A percentile compares a stretch with the other conserved stretches of the same genome.
These are phyloP conservation scores for Galerina marginata DNA, from an alignment of 768 basidiomycete species.

Conservation along the genomic window DNA sequence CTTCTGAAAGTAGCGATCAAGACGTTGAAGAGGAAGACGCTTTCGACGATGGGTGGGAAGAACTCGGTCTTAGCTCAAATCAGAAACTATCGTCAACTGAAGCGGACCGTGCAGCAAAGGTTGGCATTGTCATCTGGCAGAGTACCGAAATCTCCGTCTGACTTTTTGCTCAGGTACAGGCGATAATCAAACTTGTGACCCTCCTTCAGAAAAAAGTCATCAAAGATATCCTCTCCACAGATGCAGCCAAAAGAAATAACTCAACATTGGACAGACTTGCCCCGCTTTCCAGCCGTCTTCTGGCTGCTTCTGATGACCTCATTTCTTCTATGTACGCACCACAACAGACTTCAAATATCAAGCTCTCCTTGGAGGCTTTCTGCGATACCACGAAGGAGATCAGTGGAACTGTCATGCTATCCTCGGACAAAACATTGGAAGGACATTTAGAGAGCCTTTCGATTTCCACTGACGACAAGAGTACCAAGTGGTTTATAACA, in stretches of 20 bases:
- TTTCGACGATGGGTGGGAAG: conserved; percentile 68
- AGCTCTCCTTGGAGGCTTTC: conserved; percentile 43
- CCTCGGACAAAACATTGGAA: conserved; percentile 31
- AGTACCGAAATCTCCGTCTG: conserved; percentile 4
- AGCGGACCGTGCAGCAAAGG: conserved; percentile 64
- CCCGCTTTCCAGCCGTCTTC: conserved; percentile 52
- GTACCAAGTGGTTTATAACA: conserved; percentile 64
- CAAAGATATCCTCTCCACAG: conserved; percentile 50
- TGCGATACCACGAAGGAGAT: conserved; percentile 42
- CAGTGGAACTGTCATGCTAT: conserved; percentile 31
- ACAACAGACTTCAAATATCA: conserved; percentile 53
- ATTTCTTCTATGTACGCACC: conserved; percentile 70
- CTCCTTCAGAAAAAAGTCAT: conserved; percentile 68
- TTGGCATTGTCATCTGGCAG: conserved; percentile 25
- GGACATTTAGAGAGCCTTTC: conserved; percentile 35
- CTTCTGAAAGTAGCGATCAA: conserved; percentile 32
- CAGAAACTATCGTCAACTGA: conserved; percentile 54
- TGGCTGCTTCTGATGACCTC: conserved; percentile 67
- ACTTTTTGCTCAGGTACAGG: conserved; percentile 51
- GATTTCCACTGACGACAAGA: conserved; percentile 38
- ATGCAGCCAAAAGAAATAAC: conserved; percentile 21
- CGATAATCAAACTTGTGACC: conserved; percentile 60
- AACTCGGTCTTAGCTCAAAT: conserved; percentile 58
- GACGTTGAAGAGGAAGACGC: conserved; percentile 39
- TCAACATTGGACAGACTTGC: conserved; percentile 56